phyloP scores from a whole-genome alignment of 2,329 filamentous ascomycete species.

The Colletotrichum sp. region DNA sequence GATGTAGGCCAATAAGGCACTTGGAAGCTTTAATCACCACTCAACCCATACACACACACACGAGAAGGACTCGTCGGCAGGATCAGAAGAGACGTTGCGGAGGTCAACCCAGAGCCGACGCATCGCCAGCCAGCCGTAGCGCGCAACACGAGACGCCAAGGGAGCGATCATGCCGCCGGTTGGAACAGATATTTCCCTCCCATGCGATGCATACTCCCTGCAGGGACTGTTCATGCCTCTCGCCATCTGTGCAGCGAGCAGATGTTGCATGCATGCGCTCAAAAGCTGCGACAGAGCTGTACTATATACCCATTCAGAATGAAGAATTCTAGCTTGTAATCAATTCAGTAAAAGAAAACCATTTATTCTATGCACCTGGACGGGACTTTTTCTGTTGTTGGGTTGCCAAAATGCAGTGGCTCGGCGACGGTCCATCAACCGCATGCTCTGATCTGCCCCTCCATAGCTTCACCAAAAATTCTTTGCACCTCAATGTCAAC shows the following conservation, averaged over 20 bases:
- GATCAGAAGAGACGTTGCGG: background rate
- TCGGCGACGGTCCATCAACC: background rate
- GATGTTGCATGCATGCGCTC: background rate
- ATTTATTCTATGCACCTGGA: background rate
- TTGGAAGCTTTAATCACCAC: background rate
- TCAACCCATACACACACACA: background rate
- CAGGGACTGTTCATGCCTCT: background rate
- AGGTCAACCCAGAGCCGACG: background rate
- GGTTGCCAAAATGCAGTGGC: background rate
- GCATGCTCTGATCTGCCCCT: constrained; percentile 13
- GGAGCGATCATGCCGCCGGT: background rate
- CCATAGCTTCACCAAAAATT: constrained; percentile 21
- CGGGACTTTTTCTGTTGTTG: background rate
- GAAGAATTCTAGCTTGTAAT: background rate
- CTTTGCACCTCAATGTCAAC: constrained; percentile 10
- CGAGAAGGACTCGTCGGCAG: background rate
- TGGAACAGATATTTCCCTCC: background rate
- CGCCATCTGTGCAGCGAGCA: background rate
- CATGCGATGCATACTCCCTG: background rate
- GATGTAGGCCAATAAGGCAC: background rate
- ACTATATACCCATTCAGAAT: background rate
- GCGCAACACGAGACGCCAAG: background rate
- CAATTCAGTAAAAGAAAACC: background rate
- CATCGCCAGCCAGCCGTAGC: background rate
- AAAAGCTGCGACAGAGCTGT: background rate